Percentiles rank a stretch among this genome's conserved stretches.
phyloP scores from a whole-genome alignment of 345 rosid species.

The Leavenworthia alabamica region DNA sequence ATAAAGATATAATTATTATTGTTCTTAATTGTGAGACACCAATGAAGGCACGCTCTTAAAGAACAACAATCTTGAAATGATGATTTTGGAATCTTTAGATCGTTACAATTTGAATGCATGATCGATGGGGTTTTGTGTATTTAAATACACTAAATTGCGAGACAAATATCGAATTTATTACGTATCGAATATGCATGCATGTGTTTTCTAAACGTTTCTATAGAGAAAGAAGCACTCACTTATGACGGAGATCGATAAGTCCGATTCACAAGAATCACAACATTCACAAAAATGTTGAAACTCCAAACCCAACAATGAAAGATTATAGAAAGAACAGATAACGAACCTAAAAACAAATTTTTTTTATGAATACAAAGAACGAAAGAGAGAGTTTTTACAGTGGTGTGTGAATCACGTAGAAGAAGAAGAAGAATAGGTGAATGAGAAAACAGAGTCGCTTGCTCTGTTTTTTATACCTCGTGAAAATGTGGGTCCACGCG shows the following conservation, averaged over 20 bases:
- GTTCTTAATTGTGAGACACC: too few relatives aligned
- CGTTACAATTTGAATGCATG: not conserved
- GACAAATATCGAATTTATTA: not conserved
- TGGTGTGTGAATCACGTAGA: constrained; percentile 21
- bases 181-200: not conserved
- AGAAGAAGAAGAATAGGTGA: not conserved
- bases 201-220: not conserved
- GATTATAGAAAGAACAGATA: not conserved
- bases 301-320: constrained; percentile 1
- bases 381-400: constrained; percentile 25
- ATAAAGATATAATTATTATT: too few relatives aligned
- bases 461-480: constrained; percentile 6
- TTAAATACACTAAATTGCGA: not conserved
- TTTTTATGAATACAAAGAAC: constrained; percentile 10
- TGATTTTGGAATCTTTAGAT: not conserved
- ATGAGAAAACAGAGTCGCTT: not conserved
- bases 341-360: not conserved
- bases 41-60: too few relatives aligned
- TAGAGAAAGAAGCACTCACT: constrained; percentile 16
- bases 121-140: not conserved
- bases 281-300: constrained; percentile 23
- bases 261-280: constrained; percentile 7
- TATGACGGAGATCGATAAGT: constrained; percentile 12
- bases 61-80: not conserved
- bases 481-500: not conserved